These are phyloP conservation scores for Glycine latifolia DNA, from an alignment of 306 rosid species.

Conservation along the genomic window DNA sequence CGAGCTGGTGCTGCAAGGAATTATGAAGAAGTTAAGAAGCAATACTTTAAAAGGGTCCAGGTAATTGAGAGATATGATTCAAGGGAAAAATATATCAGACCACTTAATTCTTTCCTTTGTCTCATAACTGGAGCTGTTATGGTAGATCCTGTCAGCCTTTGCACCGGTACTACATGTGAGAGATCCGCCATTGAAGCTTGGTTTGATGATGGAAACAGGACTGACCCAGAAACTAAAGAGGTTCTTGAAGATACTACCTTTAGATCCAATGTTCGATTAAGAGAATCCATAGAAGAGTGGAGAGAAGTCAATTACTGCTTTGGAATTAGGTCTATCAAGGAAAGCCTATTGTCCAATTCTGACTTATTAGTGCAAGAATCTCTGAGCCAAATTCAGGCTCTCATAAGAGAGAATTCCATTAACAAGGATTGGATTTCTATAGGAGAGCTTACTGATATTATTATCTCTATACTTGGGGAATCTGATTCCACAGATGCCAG, in stretches of 20 bases:
- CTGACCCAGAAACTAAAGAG: conserved; percentile 68
- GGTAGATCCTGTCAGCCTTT: too few species aligned
- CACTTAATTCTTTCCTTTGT: too few species aligned
- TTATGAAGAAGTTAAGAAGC: too few species aligned
- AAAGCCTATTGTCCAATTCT: conserved; percentile 46
- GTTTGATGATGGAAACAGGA: conserved; percentile 60
- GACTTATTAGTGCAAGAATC: conserved; percentile 53
- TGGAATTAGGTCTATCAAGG: conserved; percentile 61
- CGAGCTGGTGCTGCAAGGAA: too few species aligned
- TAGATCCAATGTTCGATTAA: conserved; percentile 66
- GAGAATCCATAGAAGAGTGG: conserved; percentile 87
- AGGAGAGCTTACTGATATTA: conserved; percentile 63
- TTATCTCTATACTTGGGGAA: conserved; percentile 59
- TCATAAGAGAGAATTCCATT: conserved; percentile 65
- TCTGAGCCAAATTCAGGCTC: conserved; percentile 62
- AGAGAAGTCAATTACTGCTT: conserved; percentile 77
- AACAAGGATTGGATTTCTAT: conserved; percentile 82
- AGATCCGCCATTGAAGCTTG: conserved; percentile 46
- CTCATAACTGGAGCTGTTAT: too few species aligned
- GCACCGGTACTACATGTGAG: too few species aligned
- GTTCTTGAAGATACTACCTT: conserved; percentile 64
- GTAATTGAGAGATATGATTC: too few species aligned
- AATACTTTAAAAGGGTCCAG: too few species aligned
- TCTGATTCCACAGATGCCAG: conserved; percentile 60
- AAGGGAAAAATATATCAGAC: too few species aligned